Base-by-base conservation (phyloP, 108 stramenopile species). In the Tribonema minus region DNA sequence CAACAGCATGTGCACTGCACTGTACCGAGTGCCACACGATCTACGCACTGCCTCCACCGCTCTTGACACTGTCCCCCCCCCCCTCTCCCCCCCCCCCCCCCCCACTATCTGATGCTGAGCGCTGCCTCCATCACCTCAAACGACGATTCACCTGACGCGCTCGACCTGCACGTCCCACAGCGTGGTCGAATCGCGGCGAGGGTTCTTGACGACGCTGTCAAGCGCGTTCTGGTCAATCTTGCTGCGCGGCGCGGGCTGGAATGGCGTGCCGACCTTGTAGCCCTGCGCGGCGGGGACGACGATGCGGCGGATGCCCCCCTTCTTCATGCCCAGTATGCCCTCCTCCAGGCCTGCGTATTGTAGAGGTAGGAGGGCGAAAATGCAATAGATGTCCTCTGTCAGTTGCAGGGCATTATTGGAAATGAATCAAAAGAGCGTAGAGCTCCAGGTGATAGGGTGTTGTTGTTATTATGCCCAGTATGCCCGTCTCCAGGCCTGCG, bases 251-350 rank as follows among this genome's bases (percentile, higher is more conserved):
- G 46, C 46, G 9, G 46, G 46, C 20, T 15, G 9, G 46, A 15
- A 54, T 15, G 9, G 9, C 38, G 2, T 37, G 5, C 27, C 63
- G 1, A 1, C 5, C 15, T 33, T n/a, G 38, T 67, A 67, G 38
- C 66, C 66, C 33, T 30, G 66, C 1, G 6, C 3, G 26, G 66
- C 32, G 4, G 66, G 66, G 7, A 67, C 66, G 36, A 67, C 35
- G 66, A 67, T 67, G 38, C 66, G 66, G 33, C 66, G 66, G 36
- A 67, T 67, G 27, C 35, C 66, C 26, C 27, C 27, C 66, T 67
- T 67, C 34, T 33, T 3, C 3, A 35, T 35, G 66, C 66, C 66
- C 9, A 37, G 4, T 25, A 67, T 25, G 23, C 66, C 66, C 38
- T 67, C 35, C 35, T 67, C 66, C 3, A 67, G 23, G 27, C 60